phyloP scores from a whole-genome alignment of 345 rosid species.

The Melastoma malabathricum region DNA sequence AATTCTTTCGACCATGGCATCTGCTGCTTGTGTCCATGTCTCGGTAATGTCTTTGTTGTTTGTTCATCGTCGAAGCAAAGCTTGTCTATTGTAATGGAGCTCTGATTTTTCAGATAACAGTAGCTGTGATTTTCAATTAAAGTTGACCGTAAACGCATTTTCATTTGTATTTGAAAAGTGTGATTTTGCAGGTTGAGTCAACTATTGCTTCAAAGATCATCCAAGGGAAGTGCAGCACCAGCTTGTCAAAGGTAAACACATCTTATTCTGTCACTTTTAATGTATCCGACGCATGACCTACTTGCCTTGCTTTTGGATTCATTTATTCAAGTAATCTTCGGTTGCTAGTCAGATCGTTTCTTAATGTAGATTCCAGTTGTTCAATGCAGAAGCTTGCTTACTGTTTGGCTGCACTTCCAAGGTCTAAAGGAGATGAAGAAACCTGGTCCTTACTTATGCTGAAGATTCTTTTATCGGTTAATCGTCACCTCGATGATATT shows the following conservation, averaged over 20 bases:
- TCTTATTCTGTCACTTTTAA: not conserved
- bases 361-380: too few species aligned
- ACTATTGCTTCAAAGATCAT: slow-evolving; percentile 50
- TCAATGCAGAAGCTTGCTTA: slow-evolving; percentile 49
- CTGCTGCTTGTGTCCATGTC: too few species aligned
- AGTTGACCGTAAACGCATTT: slow-evolving; percentile 2
- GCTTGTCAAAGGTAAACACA: slow-evolving; percentile 42
- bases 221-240: slow-evolving; percentile 39
- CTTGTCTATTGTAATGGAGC: too few species aligned
- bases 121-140: not conserved
- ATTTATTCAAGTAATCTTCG: slow-evolving; percentile 9
- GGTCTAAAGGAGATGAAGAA: slow-evolving; percentile 60
- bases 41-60: too few species aligned
- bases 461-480: slow-evolving; percentile 47
- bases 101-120: not conserved
- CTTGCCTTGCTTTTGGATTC: not conserved
- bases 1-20: too few species aligned
- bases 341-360: too few species aligned
- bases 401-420: slow-evolving; percentile 79
- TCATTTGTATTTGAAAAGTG: not conserved
- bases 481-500: slow-evolving; percentile 43
- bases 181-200: slow-evolving; percentile 51
- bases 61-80: too few species aligned
- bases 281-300: not conserved
- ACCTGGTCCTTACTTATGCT: slow-evolving; percentile 70